Percentiles rank a stretch among this genome's conserved stretches.
phyloP scores from a whole-genome alignment of 805 yeast genomes.

The Candida xiaguanensis region DNA sequence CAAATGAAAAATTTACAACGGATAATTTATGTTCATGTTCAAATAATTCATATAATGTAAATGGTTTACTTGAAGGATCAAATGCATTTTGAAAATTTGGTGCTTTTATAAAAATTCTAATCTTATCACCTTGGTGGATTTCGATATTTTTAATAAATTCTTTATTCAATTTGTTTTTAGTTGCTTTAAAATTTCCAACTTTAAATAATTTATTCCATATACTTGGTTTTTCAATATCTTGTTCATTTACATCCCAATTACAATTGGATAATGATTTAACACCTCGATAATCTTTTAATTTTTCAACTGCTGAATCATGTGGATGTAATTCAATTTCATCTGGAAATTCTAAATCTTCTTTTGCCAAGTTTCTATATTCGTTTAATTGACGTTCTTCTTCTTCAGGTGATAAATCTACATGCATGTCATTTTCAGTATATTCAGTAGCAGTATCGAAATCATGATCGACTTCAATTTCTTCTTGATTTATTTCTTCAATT shows the following conservation, averaged over 20 bases:
- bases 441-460: conserved; percentile 42
- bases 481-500: conserved; percentile 19
- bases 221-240: conserved; percentile 69
- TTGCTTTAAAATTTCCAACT: conserved; percentile 71
- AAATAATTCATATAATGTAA: conserved; percentile 69
- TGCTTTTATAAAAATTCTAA: conserved; percentile 56
- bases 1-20: conserved; percentile 74
- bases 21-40: conserved; percentile 85
- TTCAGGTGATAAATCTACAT: conserved; percentile 71
- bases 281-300: conserved; percentile 79
- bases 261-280: conserved; percentile 76
- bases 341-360: conserved; percentile 89
- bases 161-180: conserved; percentile 65
- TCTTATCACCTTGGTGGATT: conserved; percentile 55
- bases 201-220: conserved; percentile 76
- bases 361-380: conserved; percentile 63
- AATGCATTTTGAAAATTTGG: conserved; percentile 48
- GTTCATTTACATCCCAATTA: conserved; percentile 84
- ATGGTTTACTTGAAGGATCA: conserved; percentile 38
- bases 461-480: conserved; percentile 19
- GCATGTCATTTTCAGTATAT: conserved; percentile 51
- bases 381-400: conserved; percentile 79
- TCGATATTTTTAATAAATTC: conserved; percentile 46
- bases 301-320: conserved; percentile 66
- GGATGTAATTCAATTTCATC: conserved; percentile 91